Conservation (phyloP, 129 eudicot species). For the Artemisia argyi region DNA sequence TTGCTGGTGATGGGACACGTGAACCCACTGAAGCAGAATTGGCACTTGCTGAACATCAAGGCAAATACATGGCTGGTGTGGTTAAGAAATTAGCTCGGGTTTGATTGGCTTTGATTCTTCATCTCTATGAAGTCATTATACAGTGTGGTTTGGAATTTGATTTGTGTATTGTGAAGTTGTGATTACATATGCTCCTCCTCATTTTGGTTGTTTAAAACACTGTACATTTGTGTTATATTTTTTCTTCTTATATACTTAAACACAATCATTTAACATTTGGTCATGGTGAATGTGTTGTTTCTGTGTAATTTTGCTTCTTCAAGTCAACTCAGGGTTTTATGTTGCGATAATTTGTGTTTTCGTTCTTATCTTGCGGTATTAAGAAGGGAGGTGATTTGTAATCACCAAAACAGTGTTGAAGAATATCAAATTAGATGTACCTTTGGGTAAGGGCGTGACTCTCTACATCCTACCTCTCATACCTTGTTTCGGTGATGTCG, state of each 20-base stretch:
- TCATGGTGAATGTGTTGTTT: slow-evolving; percentile 24
- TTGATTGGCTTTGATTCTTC: slow-evolving; percentile 27
- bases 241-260: slow-evolving; percentile 12
- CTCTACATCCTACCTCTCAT: no score
- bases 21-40: slow-evolving; percentile 75
- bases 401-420: no score
- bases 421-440: no score
- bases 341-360: no score
- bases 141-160: slow-evolving; percentile 17
- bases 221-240: slow-evolving; percentile 31
- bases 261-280: slow-evolving; percentile 17
- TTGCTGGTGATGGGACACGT: slow-evolving; percentile 92
- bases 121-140: slow-evolving; percentile 5
- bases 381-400: no score
- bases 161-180: slow-evolving; percentile 23
- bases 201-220: slow-evolving; percentile 7
- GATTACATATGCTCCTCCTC: slow-evolving; percentile 3
- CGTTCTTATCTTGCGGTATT: no score
- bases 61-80: slow-evolving; percentile 89
- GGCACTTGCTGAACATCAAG: slow-evolving; percentile 95
- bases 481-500: no score
- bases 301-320: background rate
- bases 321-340: no score
- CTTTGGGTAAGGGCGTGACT: no score
- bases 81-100: slow-evolving; percentile 56